A percentile compares a stretch with the other conserved stretches of the same genome.
phyloP scores from a whole-genome alignment of 202 grass and related monocot species.

The Carex arenaria region DNA sequence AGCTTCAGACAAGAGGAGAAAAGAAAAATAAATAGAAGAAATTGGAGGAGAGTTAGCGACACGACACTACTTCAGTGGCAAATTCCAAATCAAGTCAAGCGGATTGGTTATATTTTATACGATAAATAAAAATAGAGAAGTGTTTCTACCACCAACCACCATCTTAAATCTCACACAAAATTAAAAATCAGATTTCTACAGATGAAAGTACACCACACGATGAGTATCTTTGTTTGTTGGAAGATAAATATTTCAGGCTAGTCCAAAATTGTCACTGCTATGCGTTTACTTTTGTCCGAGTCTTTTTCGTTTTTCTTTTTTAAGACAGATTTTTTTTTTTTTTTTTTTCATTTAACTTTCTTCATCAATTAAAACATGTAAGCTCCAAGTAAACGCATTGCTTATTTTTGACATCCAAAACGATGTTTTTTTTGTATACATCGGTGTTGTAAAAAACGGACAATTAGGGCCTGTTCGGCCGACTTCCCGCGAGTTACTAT shows the following conservation, averaged over 20 bases:
- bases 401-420: too few relatives aligned
- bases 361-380: too few relatives aligned
- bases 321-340: neutral
- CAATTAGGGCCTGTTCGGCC: too few relatives aligned
- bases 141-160: neutral
- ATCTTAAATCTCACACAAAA: neutral
- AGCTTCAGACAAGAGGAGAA: neutral
- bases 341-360: neutral
- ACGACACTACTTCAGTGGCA: neutral
- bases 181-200: neutral
- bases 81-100: neutral
- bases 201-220: neutral
- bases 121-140: neutral
- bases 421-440: too few relatives aligned
- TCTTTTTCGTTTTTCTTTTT: neutral
- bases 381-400: too few relatives aligned
- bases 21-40: neutral
- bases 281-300: neutral
- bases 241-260: neutral
- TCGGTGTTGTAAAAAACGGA: too few relatives aligned
- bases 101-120: neutral
- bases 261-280: neutral
- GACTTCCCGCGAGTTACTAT: too few relatives aligned
- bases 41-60: neutral
- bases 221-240: neutral